Percentiles rank a stretch among this genome's conserved stretches.
Evolutionary conservation across 192 early-diverging fungal genomes (phyloP).

Genomic region (Coemansia nantahalensis): DNA sequence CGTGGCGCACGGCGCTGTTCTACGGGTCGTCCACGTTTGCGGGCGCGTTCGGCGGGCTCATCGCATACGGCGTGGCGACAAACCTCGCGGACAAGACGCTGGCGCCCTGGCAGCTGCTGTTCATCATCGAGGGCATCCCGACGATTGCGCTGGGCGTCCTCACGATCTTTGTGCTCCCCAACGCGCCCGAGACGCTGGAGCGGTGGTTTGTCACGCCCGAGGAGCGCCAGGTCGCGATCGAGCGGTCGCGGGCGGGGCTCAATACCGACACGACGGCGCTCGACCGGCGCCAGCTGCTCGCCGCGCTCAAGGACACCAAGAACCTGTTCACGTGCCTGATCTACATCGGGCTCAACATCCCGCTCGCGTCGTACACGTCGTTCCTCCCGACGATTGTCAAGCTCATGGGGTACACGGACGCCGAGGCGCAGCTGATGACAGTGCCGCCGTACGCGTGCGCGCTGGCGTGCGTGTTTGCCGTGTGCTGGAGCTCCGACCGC

Average conservation of each 20-base stretch:
- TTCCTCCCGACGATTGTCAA: slow-evolving; percentile 73
- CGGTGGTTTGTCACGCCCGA: slow-evolving; percentile 51
- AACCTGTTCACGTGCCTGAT: slow-evolving; percentile 56
- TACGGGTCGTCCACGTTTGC: slow-evolving; percentile 69
- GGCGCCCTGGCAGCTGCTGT: slow-evolving; percentile 70
- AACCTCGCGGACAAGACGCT: slow-evolving; percentile 55
- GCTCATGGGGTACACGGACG: slow-evolving; percentile 59
- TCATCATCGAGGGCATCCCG: slow-evolving; percentile 67
- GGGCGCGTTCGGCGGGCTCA: slow-evolving; percentile 70
- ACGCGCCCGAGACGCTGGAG: slow-evolving; percentile 52
- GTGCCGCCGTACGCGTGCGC: slow-evolving; percentile 56
- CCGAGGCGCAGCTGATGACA: slow-evolving; percentile 53
- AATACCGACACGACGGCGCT: slow-evolving; percentile 36
- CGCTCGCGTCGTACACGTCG: slow-evolving; percentile 62
- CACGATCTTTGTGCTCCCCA: slow-evolving; percentile 55
- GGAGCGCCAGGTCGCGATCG: slow-evolving; percentile 55
- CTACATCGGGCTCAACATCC: slow-evolving; percentile 63
- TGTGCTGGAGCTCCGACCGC: slow-evolving; percentile 54
- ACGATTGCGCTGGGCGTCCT: slow-evolving; percentile 60
- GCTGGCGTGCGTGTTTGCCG: slow-evolving; percentile 30
- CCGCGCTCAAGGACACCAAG: slow-evolving; percentile 54
- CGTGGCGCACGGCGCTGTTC: slow-evolving; percentile 64
- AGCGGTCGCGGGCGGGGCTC: slow-evolving; percentile 46
- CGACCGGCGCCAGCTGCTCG: slow-evolving; percentile 49
- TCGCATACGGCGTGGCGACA: slow-evolving; percentile 64